Evolutionary conservation across 805 yeast genomes (phyloP).

Genomic region (Kregervanrija fluxuum): DNA sequence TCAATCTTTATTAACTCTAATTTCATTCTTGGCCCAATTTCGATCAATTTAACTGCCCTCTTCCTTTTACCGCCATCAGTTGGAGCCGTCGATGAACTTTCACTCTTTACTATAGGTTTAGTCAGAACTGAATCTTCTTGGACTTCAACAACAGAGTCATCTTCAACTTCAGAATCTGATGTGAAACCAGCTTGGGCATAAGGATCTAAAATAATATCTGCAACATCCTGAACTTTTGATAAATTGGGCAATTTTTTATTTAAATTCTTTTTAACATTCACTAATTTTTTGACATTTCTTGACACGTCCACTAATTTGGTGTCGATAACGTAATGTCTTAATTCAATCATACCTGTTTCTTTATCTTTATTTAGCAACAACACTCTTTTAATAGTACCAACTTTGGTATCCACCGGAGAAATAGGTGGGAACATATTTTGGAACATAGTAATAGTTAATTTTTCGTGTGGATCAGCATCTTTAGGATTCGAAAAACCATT

Average conservation of each 20-base stretch:
- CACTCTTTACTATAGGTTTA: slow-evolving; percentile 16
- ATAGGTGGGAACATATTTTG: slow-evolving; percentile 96
- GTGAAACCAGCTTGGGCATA: slow-evolving; percentile 65
- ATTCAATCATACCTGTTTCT: slow-evolving; percentile 65
- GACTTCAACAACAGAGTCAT: slow-evolving; percentile 73
- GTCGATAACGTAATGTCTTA: slow-evolving; percentile 85
- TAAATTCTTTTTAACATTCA: slow-evolving; percentile 51
- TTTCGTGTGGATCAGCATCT: slow-evolving; percentile 64
- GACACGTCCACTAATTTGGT: slow-evolving; percentile 79
- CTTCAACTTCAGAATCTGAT: slow-evolving; percentile 91
- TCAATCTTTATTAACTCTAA: slow-evolving; percentile 78
- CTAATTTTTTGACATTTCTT: slow-evolving; percentile 62
- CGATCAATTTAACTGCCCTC: slow-evolving; percentile 86
- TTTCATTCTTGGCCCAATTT: slow-evolving; percentile 85
- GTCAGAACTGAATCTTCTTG: slow-evolving; percentile 21
- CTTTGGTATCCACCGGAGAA: slow-evolving; percentile 73
- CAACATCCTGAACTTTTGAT: slow-evolving; percentile 60
- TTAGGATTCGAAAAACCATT: slow-evolving; percentile 79
- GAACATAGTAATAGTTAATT: slow-evolving; percentile 78
- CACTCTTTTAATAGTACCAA: slow-evolving; percentile 73
- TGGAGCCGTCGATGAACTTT: slow-evolving; percentile 7
- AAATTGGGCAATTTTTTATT: slow-evolving; percentile 67
- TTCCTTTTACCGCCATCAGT: slow-evolving; percentile 34
- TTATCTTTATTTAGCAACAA: slow-evolving; percentile 70
- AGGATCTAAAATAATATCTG: slow-evolving; percentile 79